A percentile compares a stretch with the other conserved stretches of the same genome.
These are phyloP conservation scores for Geranomyces michiganensis DNA, from an alignment of 192 early-diverging fungal species.

Conservation along the genomic window DNA sequence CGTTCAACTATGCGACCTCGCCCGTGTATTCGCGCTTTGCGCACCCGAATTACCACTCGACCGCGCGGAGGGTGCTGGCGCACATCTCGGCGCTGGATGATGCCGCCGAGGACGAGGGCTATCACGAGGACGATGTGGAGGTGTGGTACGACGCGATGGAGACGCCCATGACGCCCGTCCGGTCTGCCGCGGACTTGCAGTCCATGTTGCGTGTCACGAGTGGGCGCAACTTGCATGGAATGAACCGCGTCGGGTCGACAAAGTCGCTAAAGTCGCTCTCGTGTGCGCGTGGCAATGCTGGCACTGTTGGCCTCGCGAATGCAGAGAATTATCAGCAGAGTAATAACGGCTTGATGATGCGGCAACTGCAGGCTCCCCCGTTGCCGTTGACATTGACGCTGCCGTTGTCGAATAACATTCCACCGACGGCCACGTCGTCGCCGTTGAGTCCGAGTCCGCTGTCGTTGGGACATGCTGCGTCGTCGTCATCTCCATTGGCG, in stretches of 20 bases:
- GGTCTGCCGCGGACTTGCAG: conserved; percentile 35
- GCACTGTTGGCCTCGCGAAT: background rate
- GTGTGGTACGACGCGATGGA: conserved; percentile 53
- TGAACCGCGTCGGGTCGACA: conserved; percentile 27
- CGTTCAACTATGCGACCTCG: conserved; percentile 13
- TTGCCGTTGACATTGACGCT: background rate
- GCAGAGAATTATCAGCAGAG: background rate
- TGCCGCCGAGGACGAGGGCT: conserved; percentile 30
- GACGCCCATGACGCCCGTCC: conserved; percentile 40
- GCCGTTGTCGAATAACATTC: background rate
- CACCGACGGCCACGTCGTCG: background rate
- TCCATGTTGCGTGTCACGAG: conserved; percentile 26
- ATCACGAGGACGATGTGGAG: conserved; percentile 40
- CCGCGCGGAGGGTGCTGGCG: conserved; percentile 15
- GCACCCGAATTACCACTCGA: conserved; percentile 22
- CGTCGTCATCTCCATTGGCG: too few relatives aligned
- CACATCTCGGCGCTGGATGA: conserved; percentile 12
- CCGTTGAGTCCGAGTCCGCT: background rate
- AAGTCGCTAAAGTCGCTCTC: conserved; percentile 23
- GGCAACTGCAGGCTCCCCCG: conserved; percentile 2
- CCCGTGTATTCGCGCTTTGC: conserved; percentile 27
- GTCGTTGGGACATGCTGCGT: too few relatives aligned
- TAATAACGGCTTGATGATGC: conserved; percentile 14
- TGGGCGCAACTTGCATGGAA: conserved; percentile 32
- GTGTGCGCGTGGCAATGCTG: background rate